Evolutionary conservation across 2,329 filamentous ascomycete species (phyloP), one percentile per base, ranked within the genome.

Genomic region (Periconia sp.): DNA sequence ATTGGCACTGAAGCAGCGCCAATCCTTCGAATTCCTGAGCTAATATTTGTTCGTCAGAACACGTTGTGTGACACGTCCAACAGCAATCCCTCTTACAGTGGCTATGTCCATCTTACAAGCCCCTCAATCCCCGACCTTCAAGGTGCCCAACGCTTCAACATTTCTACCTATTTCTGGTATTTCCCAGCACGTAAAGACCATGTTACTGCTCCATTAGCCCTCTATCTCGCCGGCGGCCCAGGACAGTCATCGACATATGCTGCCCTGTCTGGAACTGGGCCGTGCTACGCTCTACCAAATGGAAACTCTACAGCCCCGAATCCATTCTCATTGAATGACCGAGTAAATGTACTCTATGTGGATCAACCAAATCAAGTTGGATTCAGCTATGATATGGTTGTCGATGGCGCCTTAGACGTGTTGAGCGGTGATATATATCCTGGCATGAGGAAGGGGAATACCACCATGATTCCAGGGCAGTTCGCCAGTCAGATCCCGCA

Each of bases 61-160:
- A n/a, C n/a, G n/a, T n/a, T n/a, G n/a, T n/a, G n/a, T n/a, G n/a
- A n/a, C n/a, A n/a, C n/a, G n/a, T n/a, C n/a, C n/a, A n/a, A n/a
- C n/a, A n/a, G n/a, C n/a, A n/a, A n/a, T n/a, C n/a, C n/a, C n/a
- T n/a, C n/a, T n/a, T n/a, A 81, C 60, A 75, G 76, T 2, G 79
- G 79, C 24, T 82, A 81, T 44, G 74, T 82, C n/a, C 73, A 79
- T 59, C 66, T 82, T 4, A 76, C 76, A 2, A 69, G 73, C 3
- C 66, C 69, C 17, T 66, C 67, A 12, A 35, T 59, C 7, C 17
- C 34, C 13, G 55, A 52, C 19, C 23, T 48, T 6, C 43, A 50
- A 32, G 37, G 36, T 4, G 30, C 19, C 11, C 42, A 46, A 9
- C 40, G 46, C 6, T 65, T 63, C 48, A 57, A 57, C 36, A 50